A percentile compares a stretch with the other conserved stretches of the same genome.
Conservation (phyloP, 345 rosid genomes). For the Bretschneidera sinensis region DNA sequence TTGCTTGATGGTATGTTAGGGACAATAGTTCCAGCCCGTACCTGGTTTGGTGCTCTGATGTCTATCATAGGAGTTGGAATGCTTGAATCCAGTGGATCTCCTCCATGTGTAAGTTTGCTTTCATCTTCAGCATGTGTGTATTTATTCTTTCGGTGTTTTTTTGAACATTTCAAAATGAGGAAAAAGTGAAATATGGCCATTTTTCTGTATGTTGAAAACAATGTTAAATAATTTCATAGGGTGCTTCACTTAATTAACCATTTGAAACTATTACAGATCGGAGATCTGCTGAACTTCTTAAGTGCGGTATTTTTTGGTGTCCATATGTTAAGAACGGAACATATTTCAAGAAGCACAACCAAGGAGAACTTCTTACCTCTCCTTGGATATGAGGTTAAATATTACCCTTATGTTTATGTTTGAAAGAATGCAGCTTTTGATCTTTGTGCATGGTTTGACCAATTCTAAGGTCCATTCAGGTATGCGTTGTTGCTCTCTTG, state of each 20-base stretch:
- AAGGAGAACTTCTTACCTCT: constrained; percentile 43
- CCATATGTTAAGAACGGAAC: constrained; percentile 60
- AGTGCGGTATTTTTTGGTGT: constrained; percentile 65
- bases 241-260: neutral
- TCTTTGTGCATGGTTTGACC: constrained; percentile 10
- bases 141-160: neutral
- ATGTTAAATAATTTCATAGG: neutral
- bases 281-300: constrained; percentile 59
- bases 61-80: constrained; percentile 50
- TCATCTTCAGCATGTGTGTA: neutral
- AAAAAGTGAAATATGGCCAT: too few species aligned
- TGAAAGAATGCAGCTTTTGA: constrained; percentile 1
- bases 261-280: constrained; percentile 33
- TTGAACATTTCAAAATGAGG: neutral
- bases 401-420: neutral
- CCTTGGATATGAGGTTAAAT: constrained; percentile 50
- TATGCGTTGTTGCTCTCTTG: constrained; percentile 41
- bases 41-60: constrained; percentile 62
- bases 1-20: constrained; percentile 70
- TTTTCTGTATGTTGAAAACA: too few species aligned
- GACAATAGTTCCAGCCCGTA: constrained; percentile 47
- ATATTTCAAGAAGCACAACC: constrained; percentile 44
- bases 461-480: constrained; percentile 24
- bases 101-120: constrained; percentile 39
- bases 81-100: constrained; percentile 65